Evolutionary conservation across 108 stramenopile species (phyloP), one percentile per base, ranked within the genome.

Genomic region (Discostella stelligeroides): DNA sequence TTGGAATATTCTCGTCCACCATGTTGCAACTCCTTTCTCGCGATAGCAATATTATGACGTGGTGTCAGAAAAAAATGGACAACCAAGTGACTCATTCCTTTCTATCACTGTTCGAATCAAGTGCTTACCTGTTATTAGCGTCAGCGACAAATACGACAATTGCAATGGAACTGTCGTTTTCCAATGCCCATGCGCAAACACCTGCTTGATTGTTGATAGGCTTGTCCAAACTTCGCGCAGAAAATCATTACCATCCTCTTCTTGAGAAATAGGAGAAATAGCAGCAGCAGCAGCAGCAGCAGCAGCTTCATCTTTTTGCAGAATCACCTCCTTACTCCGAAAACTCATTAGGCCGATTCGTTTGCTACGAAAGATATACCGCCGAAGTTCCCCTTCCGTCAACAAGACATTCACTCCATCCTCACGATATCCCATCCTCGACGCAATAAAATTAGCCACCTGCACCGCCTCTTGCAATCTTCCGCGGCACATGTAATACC

Each of bases 1-100:
- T 38, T 70, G 68, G 25, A 78, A 78, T n/a, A 78, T 78, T 15
- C 70, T 78, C 0, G 76, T 78, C 68, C 68, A 78, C 76, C 76
- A 78, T 14, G 69, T 70, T 0, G 40, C 53, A n/a, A 70, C 69
- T 11, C 76, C 76, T 63, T 27, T 8, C 51, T 13, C 51, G 24
- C 24, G 51, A 53, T 1, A 7, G 27, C 24, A 53, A 53, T 24
- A 27, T 24, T 25, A 20, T 50, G 49, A 20, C 7, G 49, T 17
- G 24, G 20, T 20, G 21, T 20, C 20, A 20, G 17, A 24, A 24
- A 53, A 27, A 12, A 53, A 23, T 7, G 1, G 27, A 21, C 13
- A 23, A 11, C 3, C 10, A 27, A 53, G 24, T 23, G 51, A 20
- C 8, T 15, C n/a, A n/a, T n/a, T n/a, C n/a, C n/a, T n/a, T n/a